Evolutionary conservation across 345 rosid genomes (phyloP).

Genomic region (Pistacia integerrima): DNA sequence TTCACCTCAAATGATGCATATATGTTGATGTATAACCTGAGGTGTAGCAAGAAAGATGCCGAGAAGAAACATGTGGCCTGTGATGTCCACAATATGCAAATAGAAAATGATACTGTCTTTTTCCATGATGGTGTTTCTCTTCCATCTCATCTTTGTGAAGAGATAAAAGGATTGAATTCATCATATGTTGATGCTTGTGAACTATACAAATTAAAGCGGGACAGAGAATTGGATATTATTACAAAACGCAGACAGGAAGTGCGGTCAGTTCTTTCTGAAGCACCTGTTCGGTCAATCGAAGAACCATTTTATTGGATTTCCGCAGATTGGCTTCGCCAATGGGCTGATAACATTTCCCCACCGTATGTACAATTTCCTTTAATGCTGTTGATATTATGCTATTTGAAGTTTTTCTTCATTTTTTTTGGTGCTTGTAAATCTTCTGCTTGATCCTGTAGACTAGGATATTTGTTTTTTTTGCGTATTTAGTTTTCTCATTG

Average conservation of each 20-base stretch:
- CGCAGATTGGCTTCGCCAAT: slow-evolving; percentile 89
- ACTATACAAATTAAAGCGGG: slow-evolving; percentile 61
- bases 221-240: slow-evolving; percentile 50
- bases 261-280: slow-evolving; percentile 79
- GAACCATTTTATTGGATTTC: slow-evolving; percentile 81
- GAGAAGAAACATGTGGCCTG: slow-evolving; percentile 26
- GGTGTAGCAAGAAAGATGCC: slow-evolving; percentile 47
- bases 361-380: slow-evolving; percentile 55
- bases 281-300: slow-evolving; percentile 68
- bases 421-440: slow-evolving; percentile 10
- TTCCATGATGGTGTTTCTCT: slow-evolving; percentile 48
- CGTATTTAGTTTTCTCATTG: not conserved
- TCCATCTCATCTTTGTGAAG: slow-evolving; percentile 67
- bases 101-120: slow-evolving; percentile 38
- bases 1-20: slow-evolving; percentile 94
- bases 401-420: not conserved
- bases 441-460: not conserved
- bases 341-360: slow-evolving; percentile 78
- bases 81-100: slow-evolving; percentile 32
- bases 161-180: slow-evolving; percentile 60
- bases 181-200: slow-evolving; percentile 58
- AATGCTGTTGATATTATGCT: slow-evolving; percentile 6
- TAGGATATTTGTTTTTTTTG: not conserved
- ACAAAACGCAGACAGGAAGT: slow-evolving; percentile 79
- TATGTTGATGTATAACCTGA: slow-evolving; percentile 87